Evolutionary conservation across 768 basidiomycete genomes (phyloP), one percentile per base, ranked within the genome.

Genomic region (Lentinula sp.): DNA sequence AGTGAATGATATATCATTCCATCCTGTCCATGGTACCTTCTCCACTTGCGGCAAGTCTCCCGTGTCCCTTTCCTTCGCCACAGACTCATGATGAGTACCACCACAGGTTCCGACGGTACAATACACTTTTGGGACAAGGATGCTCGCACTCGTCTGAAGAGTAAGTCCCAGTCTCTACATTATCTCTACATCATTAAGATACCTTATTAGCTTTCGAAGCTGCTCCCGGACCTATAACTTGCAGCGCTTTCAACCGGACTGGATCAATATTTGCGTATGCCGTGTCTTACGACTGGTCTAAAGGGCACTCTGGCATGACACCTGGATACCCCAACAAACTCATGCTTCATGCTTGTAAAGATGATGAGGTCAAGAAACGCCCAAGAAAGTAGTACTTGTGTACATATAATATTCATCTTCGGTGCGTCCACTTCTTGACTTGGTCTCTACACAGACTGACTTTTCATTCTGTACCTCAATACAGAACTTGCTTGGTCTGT

Each of bases 61-160:
- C 63, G 65, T 61, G 59, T 70, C 16, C 6, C 8, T 65, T 39
- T 71, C n/a, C 4, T 52, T 16, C 35, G 20, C 9, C 23, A 13
- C 10, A 16, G 20, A 39, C 16, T 41, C 16, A 20, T 39, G 8
- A 10, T 20, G 33, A 13, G 20, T 13, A 7, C 15, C 35, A 36
- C 13, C 32, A 57, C 57, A 90, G 89, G 90, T 9, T 81, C 89
- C 46, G 93, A 95, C 65, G 93, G 93, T 18, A 88, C 88, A 2
- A 87, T 95, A 70, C 90, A 93, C 80, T 92, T 90, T 73, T 96
- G 94, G 94, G 94, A 97, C 74, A 95, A 94, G 74, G 90, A 95
- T 66, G 87, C 90, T 7, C 88, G 94, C 61, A 93, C 90, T 6
- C 87, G 95, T 43, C 82, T 98, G 76, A 97, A 95, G 77, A 86